Conservation (phyloP, 352 stramenopile species). For the Phytophthora pisi region DNA sequence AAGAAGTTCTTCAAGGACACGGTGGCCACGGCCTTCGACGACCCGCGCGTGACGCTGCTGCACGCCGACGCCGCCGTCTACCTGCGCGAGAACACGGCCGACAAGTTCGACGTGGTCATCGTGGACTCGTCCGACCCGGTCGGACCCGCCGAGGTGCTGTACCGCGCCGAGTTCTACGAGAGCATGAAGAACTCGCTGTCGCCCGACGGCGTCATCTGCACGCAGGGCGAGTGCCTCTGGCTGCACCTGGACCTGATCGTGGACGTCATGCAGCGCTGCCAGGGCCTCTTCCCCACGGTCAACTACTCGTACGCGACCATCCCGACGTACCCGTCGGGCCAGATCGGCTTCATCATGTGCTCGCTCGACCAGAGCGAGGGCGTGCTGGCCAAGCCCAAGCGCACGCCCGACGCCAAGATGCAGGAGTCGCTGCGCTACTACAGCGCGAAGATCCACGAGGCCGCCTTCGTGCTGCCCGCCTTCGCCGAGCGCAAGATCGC, state of each 20-base stretch:
- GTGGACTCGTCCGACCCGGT: constrained; percentile 97
- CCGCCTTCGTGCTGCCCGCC: constrained; percentile 96
- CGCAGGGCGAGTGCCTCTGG: constrained; percentile 98
- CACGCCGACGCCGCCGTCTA: constrained; percentile 92
- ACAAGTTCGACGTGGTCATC: constrained; percentile 97
- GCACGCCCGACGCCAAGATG: constrained; percentile 57
- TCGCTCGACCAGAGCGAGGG: constrained; percentile 70
- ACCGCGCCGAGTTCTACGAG: constrained; percentile 95
- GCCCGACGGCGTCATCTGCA: constrained; percentile 87
- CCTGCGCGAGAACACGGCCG: constrained; percentile 77
- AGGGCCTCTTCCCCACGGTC: constrained; percentile 92
- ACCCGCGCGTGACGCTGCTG: constrained; percentile 95
- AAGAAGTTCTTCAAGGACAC: constrained; percentile 94
- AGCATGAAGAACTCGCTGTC: constrained; percentile 92
- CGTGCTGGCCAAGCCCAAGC: constrained; percentile 74
- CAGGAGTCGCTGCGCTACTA: constrained; percentile 94
- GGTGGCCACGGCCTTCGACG: constrained; percentile 95
- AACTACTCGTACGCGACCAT: constrained; percentile 99
- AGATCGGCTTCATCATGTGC: constrained; percentile 98
- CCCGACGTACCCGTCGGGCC: constrained; percentile 98
- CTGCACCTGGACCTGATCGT: constrained; percentile 97
- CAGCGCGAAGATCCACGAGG: constrained; percentile 92
- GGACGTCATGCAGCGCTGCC: constrained; percentile 93
- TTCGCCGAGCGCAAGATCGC: constrained; percentile 92
- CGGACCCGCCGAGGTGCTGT: constrained; percentile 95